A percentile compares a stretch with the other conserved stretches of the same genome.
phyloP scores from a whole-genome alignment of 2,329 filamentous ascomycete genomes.

The Diaporthe sp. region DNA sequence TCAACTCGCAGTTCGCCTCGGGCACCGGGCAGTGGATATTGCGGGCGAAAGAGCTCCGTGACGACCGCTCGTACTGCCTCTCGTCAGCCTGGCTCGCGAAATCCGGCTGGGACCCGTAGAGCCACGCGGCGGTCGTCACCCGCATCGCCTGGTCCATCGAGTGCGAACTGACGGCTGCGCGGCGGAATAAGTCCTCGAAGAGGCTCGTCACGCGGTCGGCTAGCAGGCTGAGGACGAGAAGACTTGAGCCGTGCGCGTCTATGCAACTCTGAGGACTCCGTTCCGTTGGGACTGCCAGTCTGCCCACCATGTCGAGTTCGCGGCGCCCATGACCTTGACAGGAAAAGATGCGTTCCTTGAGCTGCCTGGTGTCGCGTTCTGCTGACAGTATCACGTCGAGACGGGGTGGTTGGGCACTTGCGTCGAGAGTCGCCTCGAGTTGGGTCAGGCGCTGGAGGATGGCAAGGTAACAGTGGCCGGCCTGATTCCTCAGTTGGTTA shows the following conservation, averaged over 20 bases:
- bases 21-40: constrained; percentile 2
- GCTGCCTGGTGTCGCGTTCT: not conserved
- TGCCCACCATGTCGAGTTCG: no score
- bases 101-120: not conserved
- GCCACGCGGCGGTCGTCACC: not conserved
- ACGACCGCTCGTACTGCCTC: not conserved
- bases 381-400: not conserved
- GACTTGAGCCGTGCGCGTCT: not conserved
- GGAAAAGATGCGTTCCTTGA: constrained; percentile 11
- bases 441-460: not conserved
- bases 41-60: not conserved
- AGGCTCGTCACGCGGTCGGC: constrained; percentile 8
- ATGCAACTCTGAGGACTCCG: not conserved
- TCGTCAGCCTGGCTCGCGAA: not conserved
- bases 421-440: not conserved
- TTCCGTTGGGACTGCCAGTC: no score
- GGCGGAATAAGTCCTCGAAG: not conserved
- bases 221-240: not conserved
- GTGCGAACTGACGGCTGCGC: constrained; percentile 8
- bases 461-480: constrained; percentile 9
- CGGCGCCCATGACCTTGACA: not conserved
- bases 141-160: constrained; percentile 1
- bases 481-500: not conserved
- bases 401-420: not conserved
- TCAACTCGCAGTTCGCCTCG: constrained; percentile 9